phyloP scores from a whole-genome alignment of 768 basidiomycete genomes.

The Mycena haematopus region DNA sequence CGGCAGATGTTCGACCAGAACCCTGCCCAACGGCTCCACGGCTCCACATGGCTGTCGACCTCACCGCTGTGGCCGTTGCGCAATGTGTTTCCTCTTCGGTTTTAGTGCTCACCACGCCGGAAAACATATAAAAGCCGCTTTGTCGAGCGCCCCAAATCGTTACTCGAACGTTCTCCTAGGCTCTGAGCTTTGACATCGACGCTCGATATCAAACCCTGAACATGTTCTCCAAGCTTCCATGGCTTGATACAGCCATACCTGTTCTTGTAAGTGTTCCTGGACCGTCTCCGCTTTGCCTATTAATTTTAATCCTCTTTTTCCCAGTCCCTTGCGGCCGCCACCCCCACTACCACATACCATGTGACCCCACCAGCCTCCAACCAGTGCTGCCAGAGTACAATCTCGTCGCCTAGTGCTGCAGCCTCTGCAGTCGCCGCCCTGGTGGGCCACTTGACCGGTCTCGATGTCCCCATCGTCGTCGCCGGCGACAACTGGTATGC shows the following conservation, averaged over 20 bases:
- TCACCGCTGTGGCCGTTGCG: background rate
- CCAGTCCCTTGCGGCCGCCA: constrained; percentile 7
- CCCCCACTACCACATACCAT: background rate
- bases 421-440: constrained; percentile 1
- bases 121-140: background rate
- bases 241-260: background rate
- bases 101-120: background rate
- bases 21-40: background rate
- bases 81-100: background rate
- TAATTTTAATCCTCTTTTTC: background rate
- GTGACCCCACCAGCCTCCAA: background rate
- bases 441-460: background rate
- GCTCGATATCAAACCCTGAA: background rate
- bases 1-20: background rate
- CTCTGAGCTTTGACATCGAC: background rate
- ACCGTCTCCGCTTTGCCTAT: background rate
- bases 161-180: background rate
- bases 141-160: background rate
- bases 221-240: background rate
- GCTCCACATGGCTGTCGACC: background rate
- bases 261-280: background rate
- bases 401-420: background rate
- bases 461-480: background rate
- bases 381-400: background rate
- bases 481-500: background rate